phyloP scores from a whole-genome alignment of 208 protist species.

The Crithidia thermophila region DNA sequence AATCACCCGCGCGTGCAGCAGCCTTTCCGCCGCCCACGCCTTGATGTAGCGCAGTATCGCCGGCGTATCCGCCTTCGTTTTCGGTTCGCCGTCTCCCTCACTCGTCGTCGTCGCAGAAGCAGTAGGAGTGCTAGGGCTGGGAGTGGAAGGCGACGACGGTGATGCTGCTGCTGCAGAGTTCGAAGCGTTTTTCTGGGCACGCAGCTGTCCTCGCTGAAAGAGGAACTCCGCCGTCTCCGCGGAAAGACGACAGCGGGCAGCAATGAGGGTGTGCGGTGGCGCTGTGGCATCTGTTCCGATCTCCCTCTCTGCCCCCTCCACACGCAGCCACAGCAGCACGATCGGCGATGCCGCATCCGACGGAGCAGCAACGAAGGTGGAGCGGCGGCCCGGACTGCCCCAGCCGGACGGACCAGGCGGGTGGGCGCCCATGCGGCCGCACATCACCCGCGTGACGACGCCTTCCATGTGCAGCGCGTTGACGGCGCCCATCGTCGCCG shows the following conservation, averaged over 20 bases:
- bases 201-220: no score
- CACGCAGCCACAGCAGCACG: constrained; percentile 52
- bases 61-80: neutral
- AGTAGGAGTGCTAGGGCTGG: no score
- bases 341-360: neutral
- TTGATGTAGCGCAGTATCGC: constrained; percentile 24
- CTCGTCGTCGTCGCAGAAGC: neutral
- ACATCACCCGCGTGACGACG: constrained; percentile 42
- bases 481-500: constrained; percentile 2
- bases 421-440: constrained; percentile 34
- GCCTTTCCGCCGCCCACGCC: constrained; percentile 13
- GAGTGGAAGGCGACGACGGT: neutral
- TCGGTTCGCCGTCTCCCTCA: neutral
- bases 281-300: no score
- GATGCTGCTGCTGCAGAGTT: neutral
- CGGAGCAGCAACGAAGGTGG: constrained; percentile 1
- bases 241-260: constrained; percentile 48
- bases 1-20: constrained; percentile 40
- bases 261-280: no score
- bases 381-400: constrained; percentile 9
- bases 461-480: constrained; percentile 65
- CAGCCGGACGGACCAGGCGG: neutral
- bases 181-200: no score
- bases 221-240: constrained; percentile 13
- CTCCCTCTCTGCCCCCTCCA: constrained; percentile 25